A percentile compares a stretch with the other conserved stretches of the same genome.
These are phyloP conservation scores for Pythium biforme DNA, from an alignment of 352 stramenopile species.

Conservation along the genomic window DNA sequence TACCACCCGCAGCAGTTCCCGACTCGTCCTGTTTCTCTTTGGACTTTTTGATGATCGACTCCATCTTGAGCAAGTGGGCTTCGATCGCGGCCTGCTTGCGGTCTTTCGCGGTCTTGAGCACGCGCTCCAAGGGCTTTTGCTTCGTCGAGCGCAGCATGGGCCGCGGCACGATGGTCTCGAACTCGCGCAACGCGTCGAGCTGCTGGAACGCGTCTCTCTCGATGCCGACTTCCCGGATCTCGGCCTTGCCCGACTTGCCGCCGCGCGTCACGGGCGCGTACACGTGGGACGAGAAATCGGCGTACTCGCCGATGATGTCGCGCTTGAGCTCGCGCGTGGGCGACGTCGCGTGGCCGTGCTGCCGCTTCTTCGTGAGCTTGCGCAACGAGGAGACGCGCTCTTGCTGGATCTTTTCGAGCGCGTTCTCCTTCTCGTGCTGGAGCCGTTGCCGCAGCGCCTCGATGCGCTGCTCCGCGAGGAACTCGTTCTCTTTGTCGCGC, in stretches of 20 bases:
- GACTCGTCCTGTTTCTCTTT: constrained; percentile 31
- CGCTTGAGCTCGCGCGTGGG: constrained; percentile 40
- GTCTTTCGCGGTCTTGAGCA: constrained; percentile 66
- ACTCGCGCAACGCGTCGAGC: constrained; percentile 51
- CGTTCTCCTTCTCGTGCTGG: constrained; percentile 75
- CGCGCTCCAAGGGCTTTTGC: constrained; percentile 52
- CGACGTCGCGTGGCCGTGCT: constrained; percentile 46
- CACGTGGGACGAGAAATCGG: constrained; percentile 75
- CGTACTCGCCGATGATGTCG: constrained; percentile 91
- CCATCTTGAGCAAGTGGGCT: constrained; percentile 85
- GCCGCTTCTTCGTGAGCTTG: constrained; percentile 88
- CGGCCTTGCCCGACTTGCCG: constrained; percentile 54
- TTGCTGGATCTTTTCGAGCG: constrained; percentile 78
- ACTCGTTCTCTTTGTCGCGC: constrained; percentile 88
- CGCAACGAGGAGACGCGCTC: constrained; percentile 86
- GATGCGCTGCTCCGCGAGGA: constrained; percentile 90
- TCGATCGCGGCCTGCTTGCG: constrained; percentile 74
- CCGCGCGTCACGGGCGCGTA: constrained; percentile 78
- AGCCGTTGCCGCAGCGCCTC: constrained; percentile 82
- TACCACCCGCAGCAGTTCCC: neutral
- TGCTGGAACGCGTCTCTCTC: constrained; percentile 49
- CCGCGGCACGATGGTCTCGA: constrained; percentile 60
- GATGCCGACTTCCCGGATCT: constrained; percentile 58
- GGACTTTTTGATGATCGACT: constrained; percentile 77
- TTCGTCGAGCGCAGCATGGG: constrained; percentile 50